Evolutionary conservation across 805 yeast genomes (phyloP), one percentile per base, ranked within the genome.

Genomic region (Teunomyces panamensis): DNA sequence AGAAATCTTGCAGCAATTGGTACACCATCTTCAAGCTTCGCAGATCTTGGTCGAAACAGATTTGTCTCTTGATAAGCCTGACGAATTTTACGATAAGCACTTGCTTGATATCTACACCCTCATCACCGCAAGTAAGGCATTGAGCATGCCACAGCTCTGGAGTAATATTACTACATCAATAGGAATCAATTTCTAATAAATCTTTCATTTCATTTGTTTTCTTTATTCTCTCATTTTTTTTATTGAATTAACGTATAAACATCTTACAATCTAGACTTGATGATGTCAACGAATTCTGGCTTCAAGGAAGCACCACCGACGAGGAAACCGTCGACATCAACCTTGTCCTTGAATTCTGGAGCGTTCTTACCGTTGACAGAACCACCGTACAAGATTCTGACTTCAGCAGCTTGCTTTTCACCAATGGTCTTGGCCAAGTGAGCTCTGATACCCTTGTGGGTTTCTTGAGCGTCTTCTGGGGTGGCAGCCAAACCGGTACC

Each of bases 401-500:
- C 82, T 52, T 74, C 69, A 54, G 79, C 84, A 61, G 97, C 96
- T 68, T 80, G 87, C 58, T 82, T 81, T 32, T 71, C 78, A 67
- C 96, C 92, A 65, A 92, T 81, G 71, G 85, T 82, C 63, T 79
- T 74, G 59, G 81, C 77, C 70, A 94, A 81, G 81, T 80, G 90
- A 53, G 74, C 80, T 81, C 99, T 88, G 76, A 94, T 89, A 60
- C 79, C 80, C 68, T 81, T 80, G 79, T 94, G 99, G 65, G 94
- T 89, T 58, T 85, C 89, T 79, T 94, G 97, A 59, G 99, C 99
- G 69, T 94, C 99, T 59, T 87, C 88, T 59, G 99, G 90, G 61
- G 99, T 94, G 53, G 99, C 98, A 63, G 98, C 97, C 67, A 94
- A 83, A 68, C 99, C 99, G 61, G 98, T 91, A 72, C 99, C 99